Evolutionary conservation across 345 rosid genomes (phyloP), one percentile per base, ranked within the genome.

Genomic region (Clarkia xantiana): DNA sequence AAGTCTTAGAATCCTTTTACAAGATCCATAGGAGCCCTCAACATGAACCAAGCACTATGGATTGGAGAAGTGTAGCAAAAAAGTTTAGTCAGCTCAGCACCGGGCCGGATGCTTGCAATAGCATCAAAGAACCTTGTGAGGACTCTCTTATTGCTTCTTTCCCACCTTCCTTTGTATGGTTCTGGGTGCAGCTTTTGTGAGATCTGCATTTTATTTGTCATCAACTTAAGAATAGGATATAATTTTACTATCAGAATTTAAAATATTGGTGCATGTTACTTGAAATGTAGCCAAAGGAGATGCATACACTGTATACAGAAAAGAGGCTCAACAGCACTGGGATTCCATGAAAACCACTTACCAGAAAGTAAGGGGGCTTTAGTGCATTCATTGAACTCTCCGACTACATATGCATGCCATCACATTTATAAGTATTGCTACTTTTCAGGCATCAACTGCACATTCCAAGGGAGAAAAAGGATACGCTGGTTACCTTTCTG

Each of bases 21-120:
- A 79, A 76, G 62, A 58, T 76, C 45, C 65, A 78, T 52, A 70
- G 58, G 71, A 81, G 78, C 65, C 47, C 79, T 55, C 78, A 79
- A 60, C 76, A 66, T 19, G 91, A 83, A 69, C 78, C 86, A 47
- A 59, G 66, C 63, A 68, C 82, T 36, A 81, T 86, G 95, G 75
- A 70, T 67, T 90, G 97, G 97, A 79, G 76, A 74, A 73, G 78
- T 51, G 76, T 86, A 47, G 86, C 75, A 42, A 90, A 77, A 72
- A 86, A 90, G 71, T 60, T 86, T 84, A 82, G 73, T 63, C 68
- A 75, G 15, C 71, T 89, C 63, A 76, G 78, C 51, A 71, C 70
- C 52, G 72, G 55, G 58, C 39, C 66, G 62, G 80, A 76, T 71
- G 54, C 57, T 49, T 17, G 53, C 18, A 18, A 29, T 59, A 54